Conservation (phyloP, 2,329 filamentous ascomycete species). For the Raffaelea ambrosiae region DNA sequence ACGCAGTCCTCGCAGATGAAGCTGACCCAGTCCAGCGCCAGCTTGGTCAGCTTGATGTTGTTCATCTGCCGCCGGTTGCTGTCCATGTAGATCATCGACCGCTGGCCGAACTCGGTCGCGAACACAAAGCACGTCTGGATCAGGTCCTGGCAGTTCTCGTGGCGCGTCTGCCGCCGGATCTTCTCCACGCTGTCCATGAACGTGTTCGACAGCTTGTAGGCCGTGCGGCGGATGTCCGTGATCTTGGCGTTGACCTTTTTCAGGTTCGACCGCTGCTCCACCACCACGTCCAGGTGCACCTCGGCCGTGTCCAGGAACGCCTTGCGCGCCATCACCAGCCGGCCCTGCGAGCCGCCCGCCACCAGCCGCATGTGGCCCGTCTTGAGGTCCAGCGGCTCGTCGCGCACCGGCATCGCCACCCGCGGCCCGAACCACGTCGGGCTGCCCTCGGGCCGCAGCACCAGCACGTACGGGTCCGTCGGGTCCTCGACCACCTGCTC, state of each 20-base stretch:
- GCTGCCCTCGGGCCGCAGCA: slow-evolving; percentile 71
- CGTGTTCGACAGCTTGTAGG: slow-evolving; percentile 91
- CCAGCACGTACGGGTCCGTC: slow-evolving; percentile 74
- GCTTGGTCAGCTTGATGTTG: slow-evolving; percentile 85
- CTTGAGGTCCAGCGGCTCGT: slow-evolving; percentile 78
- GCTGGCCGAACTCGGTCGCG: slow-evolving; percentile 96
- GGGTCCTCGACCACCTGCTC: slow-evolving; percentile 58
- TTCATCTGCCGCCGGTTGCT: slow-evolving; percentile 94
- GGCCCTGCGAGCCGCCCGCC: slow-evolving; percentile 74
- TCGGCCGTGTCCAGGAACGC: slow-evolving; percentile 72
- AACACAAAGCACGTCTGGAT: slow-evolving; percentile 98
- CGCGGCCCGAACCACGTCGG: slow-evolving; percentile 76
- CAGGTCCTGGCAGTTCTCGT: slow-evolving; percentile 83
- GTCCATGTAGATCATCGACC: slow-evolving; percentile 92
- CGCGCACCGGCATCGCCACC: slow-evolving; percentile 61
- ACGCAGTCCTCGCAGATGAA: slow-evolving; percentile 98
- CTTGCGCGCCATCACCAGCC: slow-evolving; percentile 69
- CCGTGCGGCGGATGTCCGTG: slow-evolving; percentile 89
- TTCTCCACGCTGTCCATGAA: slow-evolving; percentile 99
- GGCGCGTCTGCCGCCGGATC: slow-evolving; percentile 75
- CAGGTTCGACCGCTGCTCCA: slow-evolving; percentile 88
- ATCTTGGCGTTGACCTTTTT: slow-evolving; percentile 85
- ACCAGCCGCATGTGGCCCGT: slow-evolving; percentile 79
- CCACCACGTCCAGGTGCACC: slow-evolving; percentile 77
- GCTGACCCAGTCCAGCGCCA: slow-evolving; percentile 93